These are phyloP conservation scores for Yamadazyma triangularis DNA, from an alignment of 1,139 yeast species.

Conservation along the genomic window DNA sequence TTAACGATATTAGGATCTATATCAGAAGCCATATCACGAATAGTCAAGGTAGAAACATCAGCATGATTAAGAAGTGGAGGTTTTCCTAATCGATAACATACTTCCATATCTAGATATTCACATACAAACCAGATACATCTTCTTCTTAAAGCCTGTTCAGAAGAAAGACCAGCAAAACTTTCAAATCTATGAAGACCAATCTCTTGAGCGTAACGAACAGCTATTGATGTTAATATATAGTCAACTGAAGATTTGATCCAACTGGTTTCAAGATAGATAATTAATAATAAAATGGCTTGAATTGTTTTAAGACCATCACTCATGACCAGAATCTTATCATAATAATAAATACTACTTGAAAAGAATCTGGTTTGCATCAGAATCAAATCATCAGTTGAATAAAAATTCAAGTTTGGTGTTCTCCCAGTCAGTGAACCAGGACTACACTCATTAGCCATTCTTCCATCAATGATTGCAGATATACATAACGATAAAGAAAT, in stretches of 20 bases:
- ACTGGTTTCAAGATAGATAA: slow-evolving; percentile 41
- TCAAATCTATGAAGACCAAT: slow-evolving; percentile 64
- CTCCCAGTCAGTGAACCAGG: slow-evolving; percentile 4
- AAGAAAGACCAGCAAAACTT: slow-evolving; percentile 32
- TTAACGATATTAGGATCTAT: no score
- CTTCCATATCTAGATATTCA: slow-evolving; percentile 50
- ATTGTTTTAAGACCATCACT: slow-evolving; percentile 50
- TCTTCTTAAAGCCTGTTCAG: slow-evolving; percentile 33
- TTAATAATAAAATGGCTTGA: slow-evolving; percentile 44
- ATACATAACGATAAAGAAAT: slow-evolving; percentile 24
- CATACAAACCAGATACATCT: slow-evolving; percentile 54
- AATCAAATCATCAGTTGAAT: slow-evolving; percentile 11
- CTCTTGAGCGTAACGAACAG: slow-evolving; percentile 58
- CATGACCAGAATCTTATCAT: slow-evolving; percentile 41
- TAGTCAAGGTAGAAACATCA: slow-evolving; percentile 38
- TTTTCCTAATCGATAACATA: slow-evolving; percentile 53
- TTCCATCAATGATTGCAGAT: slow-evolving; percentile 16
- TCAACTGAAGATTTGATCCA: slow-evolving; percentile 40
- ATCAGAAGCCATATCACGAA: slow-evolving; percentile 9
- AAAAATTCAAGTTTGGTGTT: slow-evolving; percentile 6
- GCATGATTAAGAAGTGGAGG: slow-evolving; percentile 51
- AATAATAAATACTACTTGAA: slow-evolving; percentile 42
- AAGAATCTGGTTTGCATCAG: slow-evolving; percentile 23
- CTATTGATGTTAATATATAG: slow-evolving; percentile 44
- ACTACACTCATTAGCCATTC: slow-evolving; percentile 6